Base-by-base conservation (phyloP, 768 basidiomycete genomes). In the Suillus variegatus region DNA sequence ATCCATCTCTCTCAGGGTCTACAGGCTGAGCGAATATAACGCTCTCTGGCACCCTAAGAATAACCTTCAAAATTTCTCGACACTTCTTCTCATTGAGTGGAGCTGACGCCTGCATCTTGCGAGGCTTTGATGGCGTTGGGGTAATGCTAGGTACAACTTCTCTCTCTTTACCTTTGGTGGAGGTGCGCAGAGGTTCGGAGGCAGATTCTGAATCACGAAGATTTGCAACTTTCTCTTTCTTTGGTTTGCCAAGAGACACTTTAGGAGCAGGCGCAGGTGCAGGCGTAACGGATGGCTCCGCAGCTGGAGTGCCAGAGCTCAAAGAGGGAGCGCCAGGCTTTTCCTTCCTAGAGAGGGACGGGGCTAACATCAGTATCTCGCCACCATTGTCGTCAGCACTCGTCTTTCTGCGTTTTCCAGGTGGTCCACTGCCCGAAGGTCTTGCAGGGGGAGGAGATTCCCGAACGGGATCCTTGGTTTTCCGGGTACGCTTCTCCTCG, bases 81-180 rank as follows among this genome's bases (percentile, higher is more conserved):
- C 90, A 92, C 76, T 94, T 97, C 83, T 89, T 94, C 70, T 90
- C 87, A 75, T 94, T 92, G 68, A 95, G 76, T 2, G 90, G 85
- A 1, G 81, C 85, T 1, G 70, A 25, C 36, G 82, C 73, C 54
- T 76, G 65, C 56, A 81, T 76, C 71, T 71, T 70, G 7, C 82
- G 83, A 54, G 78, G 25, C 66, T 84, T 84, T 7, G 78, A 68
- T 22, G 78, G 73, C 20, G 81, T 69, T 56, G 82, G 70, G 14
- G 77, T 72, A 46, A 74, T 67, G 9, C 67, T 73, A 32, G 71
- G 54, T 6, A 71, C 63, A 20, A 78, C 73, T 68, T 92, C 91
- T 70, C 84, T 88, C 70, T 93, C 91, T 74, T 95, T 96, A 54
- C 92, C 87, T 77, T 93, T 93, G 65, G 82, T 47, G 25, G 89